phyloP scores from a whole-genome alignment of 164 flowering plant species.

The Berberis vulgaris region DNA sequence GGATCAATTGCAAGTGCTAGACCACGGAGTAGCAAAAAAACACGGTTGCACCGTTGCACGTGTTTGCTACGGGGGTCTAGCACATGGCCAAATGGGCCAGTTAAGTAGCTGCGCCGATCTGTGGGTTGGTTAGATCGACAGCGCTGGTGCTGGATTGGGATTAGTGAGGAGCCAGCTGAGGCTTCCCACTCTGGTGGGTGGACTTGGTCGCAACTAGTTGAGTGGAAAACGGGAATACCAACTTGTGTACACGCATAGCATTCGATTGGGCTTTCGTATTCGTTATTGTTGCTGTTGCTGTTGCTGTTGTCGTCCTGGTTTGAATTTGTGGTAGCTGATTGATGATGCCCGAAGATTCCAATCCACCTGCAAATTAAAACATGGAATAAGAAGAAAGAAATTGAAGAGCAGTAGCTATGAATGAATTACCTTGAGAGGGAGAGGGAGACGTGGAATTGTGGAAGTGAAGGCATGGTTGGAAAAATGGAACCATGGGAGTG shows the following conservation, averaged over 20 bases:
- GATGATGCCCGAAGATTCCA: constrained; percentile 10
- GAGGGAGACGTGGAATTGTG: constrained; percentile 35
- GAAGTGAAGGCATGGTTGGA: constrained; percentile 33
- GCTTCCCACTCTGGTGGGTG: constrained; percentile 87
- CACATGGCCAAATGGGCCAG: constrained; percentile 33
- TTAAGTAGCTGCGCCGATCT: background rate
- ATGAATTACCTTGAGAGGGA: constrained; percentile 31
- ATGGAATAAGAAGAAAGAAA: background rate
- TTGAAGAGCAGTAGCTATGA: too few species aligned
- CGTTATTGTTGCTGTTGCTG: constrained; percentile 13
- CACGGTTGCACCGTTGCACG: constrained; percentile 71
- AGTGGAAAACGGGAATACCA: constrained; percentile 88
- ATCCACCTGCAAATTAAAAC: constrained; percentile 24
- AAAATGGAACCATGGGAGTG: constrained; percentile 48
- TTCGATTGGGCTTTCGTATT: constrained; percentile 33
- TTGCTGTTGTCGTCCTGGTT: background rate
- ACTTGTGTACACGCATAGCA: constrained; percentile 95
- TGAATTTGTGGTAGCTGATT: background rate
- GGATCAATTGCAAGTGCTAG: constrained; percentile 89
- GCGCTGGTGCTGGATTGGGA: constrained; percentile 44
- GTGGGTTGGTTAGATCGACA: background rate
- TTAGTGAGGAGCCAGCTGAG: constrained; percentile 72
- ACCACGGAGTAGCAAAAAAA: constrained; percentile 61
- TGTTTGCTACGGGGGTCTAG: constrained; percentile 81
- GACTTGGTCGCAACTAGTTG: constrained; percentile 80